Conservation (phyloP, 306 rosid species). For the Gillenia trifoliata region DNA sequence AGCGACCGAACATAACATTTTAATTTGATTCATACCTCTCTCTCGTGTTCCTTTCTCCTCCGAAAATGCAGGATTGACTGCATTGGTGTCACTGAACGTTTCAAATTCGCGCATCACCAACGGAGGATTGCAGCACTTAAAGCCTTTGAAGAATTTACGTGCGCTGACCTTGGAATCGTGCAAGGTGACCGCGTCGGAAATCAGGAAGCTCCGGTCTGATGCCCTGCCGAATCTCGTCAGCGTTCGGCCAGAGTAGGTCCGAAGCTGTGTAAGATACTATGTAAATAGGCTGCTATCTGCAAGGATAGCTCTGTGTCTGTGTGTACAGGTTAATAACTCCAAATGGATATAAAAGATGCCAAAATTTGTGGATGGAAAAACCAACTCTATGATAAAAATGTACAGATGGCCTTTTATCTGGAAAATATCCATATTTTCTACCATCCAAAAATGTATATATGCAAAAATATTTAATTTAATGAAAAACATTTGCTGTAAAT, state of each 20-base stretch:
- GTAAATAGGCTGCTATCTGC: slow-evolving; percentile 10
- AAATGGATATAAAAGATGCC: not conserved
- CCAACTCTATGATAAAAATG: slow-evolving; percentile 11
- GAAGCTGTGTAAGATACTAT: not conserved
- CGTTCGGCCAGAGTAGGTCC: slow-evolving; percentile 54
- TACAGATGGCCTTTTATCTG: slow-evolving; percentile 11
- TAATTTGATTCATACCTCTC: not conserved
- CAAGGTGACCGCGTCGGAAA: slow-evolving; percentile 61
- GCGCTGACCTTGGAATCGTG: slow-evolving; percentile 67
- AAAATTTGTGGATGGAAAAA: not conserved
- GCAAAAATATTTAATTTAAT: too few species aligned
- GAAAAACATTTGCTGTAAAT: not conserved
- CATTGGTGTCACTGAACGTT: slow-evolving; percentile 58
- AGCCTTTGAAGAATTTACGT: slow-evolving; percentile 52
- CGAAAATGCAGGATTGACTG: slow-evolving; percentile 51
- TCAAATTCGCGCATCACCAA: slow-evolving; percentile 59
- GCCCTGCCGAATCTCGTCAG: slow-evolving; percentile 61
- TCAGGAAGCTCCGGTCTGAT: slow-evolving; percentile 53
- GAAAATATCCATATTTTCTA: slow-evolving; percentile 7
- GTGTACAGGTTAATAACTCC: slow-evolving; percentile 30
- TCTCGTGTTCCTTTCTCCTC: not conserved
- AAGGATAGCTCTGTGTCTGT: slow-evolving; percentile 23
- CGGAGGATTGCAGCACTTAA: slow-evolving; percentile 54
- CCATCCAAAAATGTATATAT: not conserved
- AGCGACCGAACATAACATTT: not conserved